Conservation (phyloP, 495 filamentous ascomycete genomes). For the Apodospora peruviana region DNA sequence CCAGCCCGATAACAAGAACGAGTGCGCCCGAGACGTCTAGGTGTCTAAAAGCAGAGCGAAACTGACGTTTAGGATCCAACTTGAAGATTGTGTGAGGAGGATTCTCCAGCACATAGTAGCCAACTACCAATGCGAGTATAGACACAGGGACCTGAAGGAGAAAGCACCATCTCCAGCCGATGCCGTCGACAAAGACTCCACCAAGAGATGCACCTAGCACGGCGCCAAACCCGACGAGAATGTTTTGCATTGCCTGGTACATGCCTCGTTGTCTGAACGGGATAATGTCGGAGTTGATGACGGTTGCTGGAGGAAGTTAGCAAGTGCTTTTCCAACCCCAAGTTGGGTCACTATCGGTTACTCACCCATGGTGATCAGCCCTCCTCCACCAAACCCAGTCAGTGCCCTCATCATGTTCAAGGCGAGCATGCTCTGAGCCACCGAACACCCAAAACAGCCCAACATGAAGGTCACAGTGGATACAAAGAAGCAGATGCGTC, state of each 20-base stretch:
- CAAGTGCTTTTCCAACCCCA: neutral
- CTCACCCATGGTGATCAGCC: slow-evolving; percentile 57
- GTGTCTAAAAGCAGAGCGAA: slow-evolving; percentile 41
- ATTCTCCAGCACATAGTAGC: slow-evolving; percentile 48
- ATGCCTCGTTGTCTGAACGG: slow-evolving; percentile 56
- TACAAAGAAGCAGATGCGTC: slow-evolving; percentile 45
- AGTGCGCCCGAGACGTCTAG: slow-evolving; percentile 53
- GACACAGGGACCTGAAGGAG: slow-evolving; percentile 49
- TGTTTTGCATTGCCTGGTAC: slow-evolving; percentile 62
- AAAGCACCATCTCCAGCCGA: slow-evolving; percentile 49
- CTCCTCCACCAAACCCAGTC: slow-evolving; percentile 55
- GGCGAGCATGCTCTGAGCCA: slow-evolving; percentile 33
- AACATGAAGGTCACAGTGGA: slow-evolving; percentile 42
- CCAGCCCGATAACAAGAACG: slow-evolving; percentile 51
- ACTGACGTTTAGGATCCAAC: slow-evolving; percentile 10
- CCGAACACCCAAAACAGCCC: slow-evolving; percentile 44
- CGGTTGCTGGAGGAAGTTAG: slow-evolving; percentile 44
- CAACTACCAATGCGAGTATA: slow-evolving; percentile 47
- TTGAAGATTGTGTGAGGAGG: slow-evolving; percentile 14
- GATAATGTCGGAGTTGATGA: slow-evolving; percentile 63
- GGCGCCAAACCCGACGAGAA: slow-evolving; percentile 51
- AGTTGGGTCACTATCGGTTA: neutral
- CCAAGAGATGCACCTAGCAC: slow-evolving; percentile 46
- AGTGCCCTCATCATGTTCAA: slow-evolving; percentile 41
- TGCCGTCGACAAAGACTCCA: slow-evolving; percentile 41